Conservation (phyloP, 768 basidiomycete genomes). For the Termitomyces sp. region DNA sequence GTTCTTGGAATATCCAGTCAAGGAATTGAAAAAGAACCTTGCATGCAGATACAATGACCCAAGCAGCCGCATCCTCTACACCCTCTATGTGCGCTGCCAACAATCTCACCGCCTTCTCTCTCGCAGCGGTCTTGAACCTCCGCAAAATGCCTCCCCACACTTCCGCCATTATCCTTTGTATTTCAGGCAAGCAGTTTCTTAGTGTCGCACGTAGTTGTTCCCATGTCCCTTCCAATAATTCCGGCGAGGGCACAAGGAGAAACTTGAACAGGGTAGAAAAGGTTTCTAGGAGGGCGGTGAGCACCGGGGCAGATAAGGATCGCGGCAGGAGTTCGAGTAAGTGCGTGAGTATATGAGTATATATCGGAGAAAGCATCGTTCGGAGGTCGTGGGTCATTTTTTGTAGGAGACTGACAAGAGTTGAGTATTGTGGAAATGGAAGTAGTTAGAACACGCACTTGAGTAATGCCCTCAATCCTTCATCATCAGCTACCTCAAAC, state of each 20-base stretch:
- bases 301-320: constrained; percentile 53
- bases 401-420: constrained; percentile 58
- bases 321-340: constrained; percentile 57
- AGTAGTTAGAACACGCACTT: constrained; percentile 52
- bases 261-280: constrained; percentile 70
- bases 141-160: constrained; percentile 83
- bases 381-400: constrained; percentile 79
- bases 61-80: constrained; percentile 64
- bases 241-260: constrained; percentile 62
- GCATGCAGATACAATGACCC: constrained; percentile 76
- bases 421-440: constrained; percentile 1
- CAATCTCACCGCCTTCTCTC: constrained; percentile 53
- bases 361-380: constrained; percentile 66
- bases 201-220: constrained; percentile 42
- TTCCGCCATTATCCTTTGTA: constrained; percentile 77
- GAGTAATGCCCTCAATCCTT: constrained; percentile 68
- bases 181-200: constrained; percentile 61
- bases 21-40: constrained; percentile 46
- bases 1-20: constrained; percentile 7
- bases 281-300: constrained; percentile 65
- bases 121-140: constrained; percentile 58
- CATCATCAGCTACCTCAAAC: constrained; percentile 60
- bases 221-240: constrained; percentile 64
- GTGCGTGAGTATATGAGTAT: constrained; percentile 48
- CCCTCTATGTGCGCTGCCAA: constrained; percentile 48